Conservation (phyloP, 352 stramenopile genomes). For the Pythium periplocum region DNA sequence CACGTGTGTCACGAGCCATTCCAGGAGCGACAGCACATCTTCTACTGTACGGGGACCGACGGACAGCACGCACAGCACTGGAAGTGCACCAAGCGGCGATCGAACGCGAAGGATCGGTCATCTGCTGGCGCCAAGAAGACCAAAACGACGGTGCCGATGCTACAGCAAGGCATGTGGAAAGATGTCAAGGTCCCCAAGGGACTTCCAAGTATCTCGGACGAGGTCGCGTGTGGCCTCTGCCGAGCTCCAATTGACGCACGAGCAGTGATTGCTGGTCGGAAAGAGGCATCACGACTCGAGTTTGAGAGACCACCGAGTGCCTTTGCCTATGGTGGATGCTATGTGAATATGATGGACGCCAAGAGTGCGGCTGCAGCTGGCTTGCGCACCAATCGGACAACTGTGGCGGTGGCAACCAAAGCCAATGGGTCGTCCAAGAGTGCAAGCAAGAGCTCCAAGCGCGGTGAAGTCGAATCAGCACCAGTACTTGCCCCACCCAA, state of each 20-base stretch:
- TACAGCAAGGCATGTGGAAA: constrained; percentile 50
- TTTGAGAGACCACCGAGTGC: constrained; percentile 57
- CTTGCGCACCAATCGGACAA: constrained; percentile 5
- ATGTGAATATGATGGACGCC: constrained; percentile 37
- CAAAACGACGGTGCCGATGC: constrained; percentile 57
- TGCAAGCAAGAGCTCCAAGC: constrained; percentile 1
- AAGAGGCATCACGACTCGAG: constrained; percentile 39
- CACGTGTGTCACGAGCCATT: constrained; percentile 69
- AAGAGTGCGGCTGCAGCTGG: constrained; percentile 5
- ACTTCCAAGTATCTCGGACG: constrained; percentile 41
- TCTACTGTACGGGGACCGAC: constrained; percentile 51
- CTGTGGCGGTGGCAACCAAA: background rate
- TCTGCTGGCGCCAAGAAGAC: constrained; percentile 3
- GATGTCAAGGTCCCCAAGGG: constrained; percentile 51
- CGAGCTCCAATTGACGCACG: constrained; percentile 39
- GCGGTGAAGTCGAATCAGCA: constrained; percentile 13
- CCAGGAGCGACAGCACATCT: constrained; percentile 66
- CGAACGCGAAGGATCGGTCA: constrained; percentile 13
- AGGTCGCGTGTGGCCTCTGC: constrained; percentile 57
- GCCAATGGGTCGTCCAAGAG: background rate
- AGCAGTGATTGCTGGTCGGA: constrained; percentile 44
- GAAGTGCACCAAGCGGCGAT: constrained; percentile 66
- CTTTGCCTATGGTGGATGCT: constrained; percentile 58
- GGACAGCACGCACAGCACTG: constrained; percentile 64
- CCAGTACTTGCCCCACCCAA: constrained; percentile 44